Conservation (phyloP, 139 green algal species). For the Chara braunii region DNA sequence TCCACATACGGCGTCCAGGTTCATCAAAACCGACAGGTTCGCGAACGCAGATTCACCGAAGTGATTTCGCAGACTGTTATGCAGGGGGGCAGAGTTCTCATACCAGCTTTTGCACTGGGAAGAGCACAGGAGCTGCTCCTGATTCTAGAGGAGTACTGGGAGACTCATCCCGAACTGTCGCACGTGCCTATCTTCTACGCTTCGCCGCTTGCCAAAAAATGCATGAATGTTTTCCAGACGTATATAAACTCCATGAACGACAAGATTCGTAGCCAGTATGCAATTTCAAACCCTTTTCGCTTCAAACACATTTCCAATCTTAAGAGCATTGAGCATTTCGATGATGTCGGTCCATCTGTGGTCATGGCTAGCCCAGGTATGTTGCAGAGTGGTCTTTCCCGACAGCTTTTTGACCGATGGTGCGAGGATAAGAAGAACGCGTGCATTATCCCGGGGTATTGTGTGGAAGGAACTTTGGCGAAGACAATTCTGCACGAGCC, state of each 20-base stretch:
- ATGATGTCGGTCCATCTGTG: slow-evolving; percentile 81
- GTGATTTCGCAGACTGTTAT: slow-evolving; percentile 58
- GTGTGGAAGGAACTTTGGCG: slow-evolving; percentile 92
- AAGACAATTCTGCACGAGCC: slow-evolving; percentile 81
- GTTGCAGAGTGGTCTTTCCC: slow-evolving; percentile 59
- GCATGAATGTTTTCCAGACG: slow-evolving; percentile 55
- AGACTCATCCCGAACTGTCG: slow-evolving; percentile 68
- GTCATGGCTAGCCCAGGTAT: slow-evolving; percentile 92
- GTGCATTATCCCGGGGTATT: slow-evolving; percentile 88
- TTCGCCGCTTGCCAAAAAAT: slow-evolving; percentile 41
- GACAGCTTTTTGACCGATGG: slow-evolving; percentile 92
- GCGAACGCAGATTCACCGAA: slow-evolving; percentile 72
- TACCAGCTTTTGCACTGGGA: slow-evolving; percentile 92
- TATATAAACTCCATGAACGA: slow-evolving; percentile 98
- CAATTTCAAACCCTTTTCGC: slow-evolving; percentile 86
- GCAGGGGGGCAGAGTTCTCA: slow-evolving; percentile 74
- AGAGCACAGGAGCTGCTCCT: slow-evolving; percentile 85
- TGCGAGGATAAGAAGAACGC: slow-evolving; percentile 72
- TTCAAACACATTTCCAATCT: slow-evolving; percentile 88
- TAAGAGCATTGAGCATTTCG: slow-evolving; percentile 53
- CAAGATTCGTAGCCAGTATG: slow-evolving; percentile 75
- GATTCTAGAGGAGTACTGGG: slow-evolving; percentile 94
- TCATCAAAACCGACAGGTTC: slow-evolving; percentile 70
- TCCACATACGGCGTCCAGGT: slow-evolving; percentile 86
- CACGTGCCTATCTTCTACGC: slow-evolving; percentile 88